Evolutionary conservation across 805 yeast genomes (phyloP).

Genomic region (Saturnispora quitensis): DNA sequence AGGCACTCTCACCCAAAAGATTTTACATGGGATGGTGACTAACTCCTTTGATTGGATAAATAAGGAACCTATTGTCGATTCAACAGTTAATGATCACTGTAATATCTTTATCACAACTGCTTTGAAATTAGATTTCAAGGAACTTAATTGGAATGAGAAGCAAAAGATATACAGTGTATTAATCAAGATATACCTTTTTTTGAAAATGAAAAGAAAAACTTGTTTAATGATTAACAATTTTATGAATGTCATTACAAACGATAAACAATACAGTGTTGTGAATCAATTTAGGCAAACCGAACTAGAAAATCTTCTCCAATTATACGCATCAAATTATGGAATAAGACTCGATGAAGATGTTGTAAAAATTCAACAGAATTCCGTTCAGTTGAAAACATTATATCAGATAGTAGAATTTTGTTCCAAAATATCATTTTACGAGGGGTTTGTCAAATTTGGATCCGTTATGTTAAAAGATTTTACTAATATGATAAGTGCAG

Average conservation of each 20-base stretch:
- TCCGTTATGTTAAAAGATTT: conserved; percentile 48
- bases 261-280: conserved; percentile 9
- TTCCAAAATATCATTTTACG: conserved; percentile 39
- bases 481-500: conserved; percentile 41
- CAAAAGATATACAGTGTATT: conserved; percentile 56
- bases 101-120: conserved; percentile 39
- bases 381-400: conserved; percentile 34
- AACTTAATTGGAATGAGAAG: conserved; percentile 43
- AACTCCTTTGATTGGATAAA: conserved; percentile 19
- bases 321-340: conserved; percentile 45
- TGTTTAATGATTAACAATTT: conserved; percentile 62
- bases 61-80: conserved; percentile 1
- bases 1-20: conserved; percentile 36
- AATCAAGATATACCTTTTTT: conserved; percentile 51
- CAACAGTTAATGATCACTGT: conserved; percentile 33
- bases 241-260: conserved; percentile 34
- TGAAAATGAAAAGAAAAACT: conserved; percentile 58
- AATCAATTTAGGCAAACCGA: conserved; percentile 10
- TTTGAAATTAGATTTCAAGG: conserved; percentile 35
- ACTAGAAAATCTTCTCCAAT: conserved; percentile 30
- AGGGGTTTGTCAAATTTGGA: conserved; percentile 38
- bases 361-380: conserved; percentile 5
- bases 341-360: conserved; percentile 20
- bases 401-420: conserved; percentile 42
- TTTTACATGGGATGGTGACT: conserved; percentile 38